phyloP scores from a whole-genome alignment of 2,329 filamentous ascomycete genomes.

The Rhynchosporium graminicola region DNA sequence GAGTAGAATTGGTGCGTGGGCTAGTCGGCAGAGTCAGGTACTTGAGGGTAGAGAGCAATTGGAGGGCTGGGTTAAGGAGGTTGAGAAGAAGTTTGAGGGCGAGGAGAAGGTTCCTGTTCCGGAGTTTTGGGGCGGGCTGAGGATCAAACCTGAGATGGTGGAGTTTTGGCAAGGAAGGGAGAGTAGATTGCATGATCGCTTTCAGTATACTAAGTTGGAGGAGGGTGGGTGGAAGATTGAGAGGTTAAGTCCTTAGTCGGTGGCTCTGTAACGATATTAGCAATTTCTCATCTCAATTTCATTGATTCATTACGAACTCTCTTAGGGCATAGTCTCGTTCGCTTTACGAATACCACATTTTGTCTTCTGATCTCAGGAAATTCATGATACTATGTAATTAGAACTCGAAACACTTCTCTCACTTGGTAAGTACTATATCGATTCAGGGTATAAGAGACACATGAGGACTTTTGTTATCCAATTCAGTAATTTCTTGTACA shows the following conservation, averaged over 20 bases:
- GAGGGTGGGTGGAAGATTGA: slow-evolving; percentile 64
- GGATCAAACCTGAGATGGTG: slow-evolving; percentile 79
- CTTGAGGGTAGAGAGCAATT: slow-evolving; percentile 71
- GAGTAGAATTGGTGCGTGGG: slow-evolving; percentile 88
- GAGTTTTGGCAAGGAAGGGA: slow-evolving; percentile 97
- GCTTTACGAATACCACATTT: too few species aligned
- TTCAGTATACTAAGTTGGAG: slow-evolving; percentile 72
- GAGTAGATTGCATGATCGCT: slow-evolving; percentile 90
- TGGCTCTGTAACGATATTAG: background rate
- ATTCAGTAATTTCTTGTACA: too few species aligned
- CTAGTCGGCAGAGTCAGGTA: slow-evolving; percentile 82
- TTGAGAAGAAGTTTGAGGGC: slow-evolving; percentile 73
- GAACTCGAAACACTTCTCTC: too few species aligned
- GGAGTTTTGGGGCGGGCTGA: slow-evolving; percentile 90
- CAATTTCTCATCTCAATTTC: background rate
- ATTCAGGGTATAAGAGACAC: too few species aligned
- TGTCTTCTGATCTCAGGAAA: too few species aligned
- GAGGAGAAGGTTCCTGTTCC: slow-evolving; percentile 83
- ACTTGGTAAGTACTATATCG: too few species aligned
- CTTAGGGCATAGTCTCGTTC: too few species aligned
- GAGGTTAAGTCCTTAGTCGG: slow-evolving; percentile 67
- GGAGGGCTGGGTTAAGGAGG: slow-evolving; percentile 74
- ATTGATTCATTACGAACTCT: background rate
- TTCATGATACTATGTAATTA: too few species aligned
- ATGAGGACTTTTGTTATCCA: too few species aligned